These are phyloP conservation scores for Apiospora kogelbergensis DNA, from an alignment of 2,329 filamentous ascomycete genomes.

Conservation along the genomic window DNA sequence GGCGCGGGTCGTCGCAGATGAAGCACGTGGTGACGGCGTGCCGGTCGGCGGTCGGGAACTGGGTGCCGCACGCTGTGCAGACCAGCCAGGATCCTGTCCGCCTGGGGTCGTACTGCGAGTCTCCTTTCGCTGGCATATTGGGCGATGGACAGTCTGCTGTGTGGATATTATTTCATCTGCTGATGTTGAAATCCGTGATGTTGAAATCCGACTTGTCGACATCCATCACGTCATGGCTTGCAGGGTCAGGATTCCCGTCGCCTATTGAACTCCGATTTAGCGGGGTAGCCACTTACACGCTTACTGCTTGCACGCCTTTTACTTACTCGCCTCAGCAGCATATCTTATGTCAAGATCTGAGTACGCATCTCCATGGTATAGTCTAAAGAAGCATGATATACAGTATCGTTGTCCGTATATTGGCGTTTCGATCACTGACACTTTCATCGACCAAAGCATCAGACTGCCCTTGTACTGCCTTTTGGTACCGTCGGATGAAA, in stretches of 20 bases:
- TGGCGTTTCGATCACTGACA: not conserved
- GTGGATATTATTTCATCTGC: not conserved
- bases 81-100: constrained; percentile 44
- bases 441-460: not conserved
- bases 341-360: not conserved
- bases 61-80: constrained; percentile 70
- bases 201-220: not conserved
- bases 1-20: constrained; percentile 73
- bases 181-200: no score
- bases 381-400: not conserved
- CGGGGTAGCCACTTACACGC: not conserved
- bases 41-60: constrained; percentile 57
- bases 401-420: not conserved
- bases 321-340: not conserved
- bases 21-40: constrained; percentile 55
- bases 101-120: constrained; percentile 21
- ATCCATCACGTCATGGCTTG: not conserved
- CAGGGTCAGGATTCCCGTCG: not conserved
- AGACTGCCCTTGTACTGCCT: not conserved
- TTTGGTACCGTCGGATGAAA: no score
- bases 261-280: not conserved
- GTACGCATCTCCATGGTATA: not conserved
- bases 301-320: not conserved
- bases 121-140: not conserved
- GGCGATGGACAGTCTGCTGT: no score